A percentile compares a stretch with the other conserved stretches of the same genome.
Conservation (phyloP, 1,284 basidiomycete genomes). For the Microbotryum scabiosae region DNA sequence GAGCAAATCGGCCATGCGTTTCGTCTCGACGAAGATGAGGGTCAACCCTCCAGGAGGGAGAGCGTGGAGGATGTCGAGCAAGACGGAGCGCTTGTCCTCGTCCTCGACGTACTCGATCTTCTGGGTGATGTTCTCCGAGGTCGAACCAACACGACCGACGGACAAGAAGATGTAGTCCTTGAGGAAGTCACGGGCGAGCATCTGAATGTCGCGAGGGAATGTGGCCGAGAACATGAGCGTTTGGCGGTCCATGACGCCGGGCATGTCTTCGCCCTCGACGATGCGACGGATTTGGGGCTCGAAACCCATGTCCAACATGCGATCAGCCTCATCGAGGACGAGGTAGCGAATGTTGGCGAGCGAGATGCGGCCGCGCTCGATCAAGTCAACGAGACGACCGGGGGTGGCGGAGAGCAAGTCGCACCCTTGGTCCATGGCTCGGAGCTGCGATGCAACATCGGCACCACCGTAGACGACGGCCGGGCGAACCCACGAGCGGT, state of each 20-base stretch:
- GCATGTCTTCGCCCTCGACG: conserved; percentile 98
- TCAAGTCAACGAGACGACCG: conserved; percentile 94
- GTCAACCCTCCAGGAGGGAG: conserved; percentile 58
- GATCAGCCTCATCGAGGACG: conserved; percentile 97
- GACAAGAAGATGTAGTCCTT: conserved; percentile 89
- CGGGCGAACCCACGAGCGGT: conserved; percentile 97
- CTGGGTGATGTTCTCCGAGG: conserved; percentile 99
- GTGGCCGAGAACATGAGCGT: conserved; percentile 99
- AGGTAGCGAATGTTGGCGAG: conserved; percentile 95
- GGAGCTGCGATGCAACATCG: conserved; percentile 91
- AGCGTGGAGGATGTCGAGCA: conserved; percentile 86
- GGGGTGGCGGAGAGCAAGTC: conserved; percentile 97
- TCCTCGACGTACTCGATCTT: conserved; percentile 98
- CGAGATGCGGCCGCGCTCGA: conserved; percentile 94
- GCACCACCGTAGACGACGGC: conserved; percentile 99
- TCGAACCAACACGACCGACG: conserved; percentile 95
- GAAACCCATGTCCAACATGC: conserved; percentile 99
- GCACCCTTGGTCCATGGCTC: conserved; percentile 90
- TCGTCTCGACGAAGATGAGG: conserved; percentile 98
- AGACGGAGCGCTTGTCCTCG: conserved; percentile 87
- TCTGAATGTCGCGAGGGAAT: conserved; percentile 98
- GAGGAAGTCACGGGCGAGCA: conserved; percentile 85
- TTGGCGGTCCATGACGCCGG: conserved; percentile 80
- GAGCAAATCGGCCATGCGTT: conserved; percentile 97
- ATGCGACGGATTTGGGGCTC: conserved; percentile 98